Percentiles rank a stretch among this genome's conserved stretches.
Conservation (phyloP, 345 rosid genomes). For the Luvunga scandens region DNA sequence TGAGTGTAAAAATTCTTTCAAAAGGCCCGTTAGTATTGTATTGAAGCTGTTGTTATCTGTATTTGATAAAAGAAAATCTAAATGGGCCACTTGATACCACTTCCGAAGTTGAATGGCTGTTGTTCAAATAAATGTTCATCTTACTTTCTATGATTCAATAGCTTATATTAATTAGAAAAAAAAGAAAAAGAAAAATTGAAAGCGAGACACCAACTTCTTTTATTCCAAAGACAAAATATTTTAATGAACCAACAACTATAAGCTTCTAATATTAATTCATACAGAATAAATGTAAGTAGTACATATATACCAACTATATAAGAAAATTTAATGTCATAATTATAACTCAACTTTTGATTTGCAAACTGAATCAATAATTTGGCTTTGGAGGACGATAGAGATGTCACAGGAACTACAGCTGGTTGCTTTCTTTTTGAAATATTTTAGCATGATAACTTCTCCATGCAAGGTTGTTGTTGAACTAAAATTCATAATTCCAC, state of each 20-base stretch:
- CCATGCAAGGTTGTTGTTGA: conserved; percentile 33
- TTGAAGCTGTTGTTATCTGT: not conserved
- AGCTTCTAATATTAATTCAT: not conserved
- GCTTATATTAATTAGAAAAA: not conserved
- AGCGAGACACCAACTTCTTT: conserved; percentile 17
- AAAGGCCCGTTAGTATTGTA: too few species aligned
- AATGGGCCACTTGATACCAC: not conserved
- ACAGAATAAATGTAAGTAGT: not conserved
- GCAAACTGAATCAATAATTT: conserved; percentile 16
- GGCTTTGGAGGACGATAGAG: not conserved
- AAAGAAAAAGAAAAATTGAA: conserved; percentile 4
- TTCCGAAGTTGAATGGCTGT: conserved; percentile 1
- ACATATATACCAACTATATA: not conserved
- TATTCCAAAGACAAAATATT: conserved; percentile 1
- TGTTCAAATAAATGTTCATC: conserved; percentile 14
- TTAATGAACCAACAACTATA: conserved; percentile 6
- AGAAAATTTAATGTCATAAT: not conserved
- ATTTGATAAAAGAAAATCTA: not conserved
- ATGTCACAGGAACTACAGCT: conserved; percentile 19
- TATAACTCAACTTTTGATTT: conserved; percentile 15
- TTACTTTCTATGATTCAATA: not conserved
- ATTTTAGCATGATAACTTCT: conserved; percentile 20
- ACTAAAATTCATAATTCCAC: conserved; percentile 30
- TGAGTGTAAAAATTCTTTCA: too few species aligned
- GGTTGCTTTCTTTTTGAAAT: conserved; percentile 35